These are phyloP conservation scores for Scheffersomyces spartinae DNA, from an alignment of 805 yeast genomes.

Conservation along the genomic window DNA sequence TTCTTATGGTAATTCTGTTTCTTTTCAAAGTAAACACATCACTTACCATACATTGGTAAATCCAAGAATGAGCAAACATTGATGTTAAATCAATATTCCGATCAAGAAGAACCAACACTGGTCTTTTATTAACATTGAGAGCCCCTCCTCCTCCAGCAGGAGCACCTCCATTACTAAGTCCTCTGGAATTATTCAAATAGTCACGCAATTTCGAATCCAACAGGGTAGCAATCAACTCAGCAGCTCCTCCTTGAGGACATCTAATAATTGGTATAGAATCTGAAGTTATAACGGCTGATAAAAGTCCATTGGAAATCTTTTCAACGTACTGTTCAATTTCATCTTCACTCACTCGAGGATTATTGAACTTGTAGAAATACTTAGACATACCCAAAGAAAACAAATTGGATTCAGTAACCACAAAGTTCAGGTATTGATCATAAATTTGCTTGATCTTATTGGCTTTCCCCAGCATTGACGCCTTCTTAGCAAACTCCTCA, in stretches of 20 bases:
- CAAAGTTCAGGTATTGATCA: constrained; percentile 87
- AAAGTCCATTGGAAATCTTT: constrained; percentile 65
- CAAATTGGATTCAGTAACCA: constrained; percentile 86
- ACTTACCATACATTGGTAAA: constrained; percentile 90
- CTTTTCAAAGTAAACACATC: constrained; percentile 78
- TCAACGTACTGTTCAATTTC: constrained; percentile 60
- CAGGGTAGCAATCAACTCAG: constrained; percentile 84
- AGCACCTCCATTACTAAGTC: neutral
- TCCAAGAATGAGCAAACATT: constrained; percentile 97
- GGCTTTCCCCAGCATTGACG: constrained; percentile 61
- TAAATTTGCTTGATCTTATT: constrained; percentile 73
- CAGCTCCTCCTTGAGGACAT: constrained; percentile 88
- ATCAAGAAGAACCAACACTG: constrained; percentile 75
- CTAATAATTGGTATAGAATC: constrained; percentile 82
- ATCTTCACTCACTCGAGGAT: constrained; percentile 63
- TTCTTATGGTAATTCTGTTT: constrained; percentile 63
- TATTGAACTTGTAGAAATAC: constrained; percentile 59
- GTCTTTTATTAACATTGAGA: constrained; percentile 41
- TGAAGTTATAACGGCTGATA: constrained; percentile 66
- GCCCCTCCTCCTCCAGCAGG: constrained; percentile 3
- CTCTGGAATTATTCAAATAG: constrained; percentile 62
- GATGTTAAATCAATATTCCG: constrained; percentile 83
- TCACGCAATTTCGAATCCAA: constrained; percentile 79
- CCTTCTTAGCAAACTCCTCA: constrained; percentile 81
- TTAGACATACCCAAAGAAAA: constrained; percentile 64